These are phyloP conservation scores for Paraphoma sp. DNA, from an alignment of 2,329 filamentous ascomycete species.

Conservation along the genomic window DNA sequence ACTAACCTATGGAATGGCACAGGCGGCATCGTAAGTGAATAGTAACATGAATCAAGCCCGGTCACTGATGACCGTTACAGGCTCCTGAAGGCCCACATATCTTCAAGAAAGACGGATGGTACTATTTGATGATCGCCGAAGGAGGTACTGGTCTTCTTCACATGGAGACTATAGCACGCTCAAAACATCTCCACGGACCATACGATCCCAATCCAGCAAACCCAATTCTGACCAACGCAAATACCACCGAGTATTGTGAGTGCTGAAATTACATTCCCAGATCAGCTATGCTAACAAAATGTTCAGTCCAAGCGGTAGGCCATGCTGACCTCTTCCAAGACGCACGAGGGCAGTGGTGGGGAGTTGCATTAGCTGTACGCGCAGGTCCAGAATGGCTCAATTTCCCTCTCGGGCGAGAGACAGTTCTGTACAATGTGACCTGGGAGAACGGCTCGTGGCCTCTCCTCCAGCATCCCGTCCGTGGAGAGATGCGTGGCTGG, in stretches of 20 bases:
- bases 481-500: constrained; percentile 54
- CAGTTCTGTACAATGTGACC: constrained; percentile 33
- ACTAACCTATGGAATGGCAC: constrained; percentile 48
- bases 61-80: not conserved
- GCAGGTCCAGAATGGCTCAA: constrained; percentile 30
- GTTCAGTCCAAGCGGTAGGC: constrained; percentile 32
- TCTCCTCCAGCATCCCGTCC: constrained; percentile 46
- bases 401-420: constrained; percentile 39
- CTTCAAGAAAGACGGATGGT: constrained; percentile 45
- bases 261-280: not conserved
- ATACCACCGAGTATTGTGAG: constrained; percentile 46
- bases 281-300: too few species aligned
- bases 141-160: constrained; percentile 46
- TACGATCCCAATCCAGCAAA: constrained; percentile 46
- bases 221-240: constrained; percentile 48
- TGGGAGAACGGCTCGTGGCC: constrained; percentile 53
- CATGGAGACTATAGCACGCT: constrained; percentile 47
- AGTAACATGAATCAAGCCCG: not conserved
- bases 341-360: constrained; percentile 32
- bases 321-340: constrained; percentile 40
- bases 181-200: constrained; percentile 43
- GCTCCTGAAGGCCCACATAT: constrained; percentile 45
- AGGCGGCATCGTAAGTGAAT: constrained; percentile 23
- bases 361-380: constrained; percentile 32
- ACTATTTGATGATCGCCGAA: constrained; percentile 44